phyloP scores from a whole-genome alignment of 108 stramenopile species.

The Discostella pseudostelligera region DNA sequence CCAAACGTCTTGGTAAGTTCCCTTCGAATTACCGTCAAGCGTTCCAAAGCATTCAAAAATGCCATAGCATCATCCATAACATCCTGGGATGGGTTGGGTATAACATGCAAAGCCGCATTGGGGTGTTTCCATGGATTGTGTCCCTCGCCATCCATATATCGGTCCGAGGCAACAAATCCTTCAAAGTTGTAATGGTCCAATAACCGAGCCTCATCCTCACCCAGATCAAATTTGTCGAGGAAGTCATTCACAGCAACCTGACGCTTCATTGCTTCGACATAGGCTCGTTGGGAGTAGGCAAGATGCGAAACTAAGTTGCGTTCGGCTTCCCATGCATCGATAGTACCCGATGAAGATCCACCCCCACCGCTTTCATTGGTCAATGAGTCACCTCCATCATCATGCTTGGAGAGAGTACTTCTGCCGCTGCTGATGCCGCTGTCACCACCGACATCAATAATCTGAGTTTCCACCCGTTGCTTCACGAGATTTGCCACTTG shows the following conservation, averaged over 20 bases:
- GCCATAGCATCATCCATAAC: conserved; percentile 56
- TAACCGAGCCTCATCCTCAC: conserved; percentile 68
- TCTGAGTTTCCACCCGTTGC: conserved; percentile 31
- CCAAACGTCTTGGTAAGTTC: conserved; percentile 72
- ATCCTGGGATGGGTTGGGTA: conserved; percentile 18
- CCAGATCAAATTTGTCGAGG: conserved; percentile 83
- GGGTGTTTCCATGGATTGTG: conserved; percentile 35
- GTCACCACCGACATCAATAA: conserved; percentile 19
- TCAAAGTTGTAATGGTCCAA: conserved; percentile 80
- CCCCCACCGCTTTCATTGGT: not conserved
- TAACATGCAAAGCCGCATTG: conserved; percentile 16
- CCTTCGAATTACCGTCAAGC: conserved; percentile 62
- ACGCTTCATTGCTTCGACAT: conserved; percentile 49
- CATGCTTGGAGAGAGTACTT: not conserved
- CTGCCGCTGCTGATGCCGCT: not conserved
- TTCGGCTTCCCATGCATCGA: conserved; percentile 60
- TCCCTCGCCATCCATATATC: conserved; percentile 11
- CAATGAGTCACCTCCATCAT: not conserved
- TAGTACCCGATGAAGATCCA: not conserved
- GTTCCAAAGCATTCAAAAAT: conserved; percentile 74
- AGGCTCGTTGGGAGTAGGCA: conserved; percentile 50
- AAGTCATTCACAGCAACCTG: conserved; percentile 67
- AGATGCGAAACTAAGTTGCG: conserved; percentile 51
- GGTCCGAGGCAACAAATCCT: conserved; percentile 35
- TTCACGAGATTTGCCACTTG: conserved; percentile 59